phyloP scores from a whole-genome alignment of 805 yeast genomes.

The Trichomonascus vanleenenianus region DNA sequence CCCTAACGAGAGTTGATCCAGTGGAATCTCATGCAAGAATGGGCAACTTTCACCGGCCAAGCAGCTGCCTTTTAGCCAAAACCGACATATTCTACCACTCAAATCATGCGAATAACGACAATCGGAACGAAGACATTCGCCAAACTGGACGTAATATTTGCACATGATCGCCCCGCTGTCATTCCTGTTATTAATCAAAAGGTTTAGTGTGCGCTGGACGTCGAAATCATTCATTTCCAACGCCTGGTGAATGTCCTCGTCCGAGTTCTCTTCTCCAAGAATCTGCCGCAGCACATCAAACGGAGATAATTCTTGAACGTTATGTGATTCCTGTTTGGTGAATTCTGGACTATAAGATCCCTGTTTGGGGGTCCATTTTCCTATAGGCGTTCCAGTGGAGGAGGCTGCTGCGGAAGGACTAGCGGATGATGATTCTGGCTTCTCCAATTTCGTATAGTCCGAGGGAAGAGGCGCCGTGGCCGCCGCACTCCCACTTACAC shows the following conservation, averaged over 20 bases:
- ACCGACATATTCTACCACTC: constrained; percentile 36
- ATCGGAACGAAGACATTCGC: constrained; percentile 37
- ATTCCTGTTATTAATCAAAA: constrained; percentile 10
- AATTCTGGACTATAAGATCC: neutral
- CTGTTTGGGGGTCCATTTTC: neutral
- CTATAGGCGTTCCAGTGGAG: neutral
- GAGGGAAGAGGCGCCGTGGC: constrained; percentile 12
- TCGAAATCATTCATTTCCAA: constrained; percentile 33
- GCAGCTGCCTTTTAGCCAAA: constrained; percentile 40
- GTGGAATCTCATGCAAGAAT: constrained; percentile 35
- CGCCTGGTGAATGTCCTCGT: constrained; percentile 31
- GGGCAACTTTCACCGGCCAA: constrained; percentile 35
- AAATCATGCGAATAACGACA: constrained; percentile 42
- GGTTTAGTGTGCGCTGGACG: constrained; percentile 22
- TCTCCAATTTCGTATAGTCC: constrained; percentile 13
- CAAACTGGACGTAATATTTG: constrained; percentile 35
- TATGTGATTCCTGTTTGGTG: neutral
- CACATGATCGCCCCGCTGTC: constrained; percentile 28
- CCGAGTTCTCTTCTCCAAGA: constrained; percentile 28
- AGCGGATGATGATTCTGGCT: constrained; percentile 5
- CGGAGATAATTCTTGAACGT: constrained; percentile 23
- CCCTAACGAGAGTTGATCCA: constrained; percentile 6
- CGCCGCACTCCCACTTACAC: too few relatives aligned
- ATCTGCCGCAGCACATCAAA: constrained; percentile 31
- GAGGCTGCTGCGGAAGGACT: constrained; percentile 3